Base-by-base conservation (phyloP, 805 yeast genomes). In the Metschnikowia arizonensis region DNA sequence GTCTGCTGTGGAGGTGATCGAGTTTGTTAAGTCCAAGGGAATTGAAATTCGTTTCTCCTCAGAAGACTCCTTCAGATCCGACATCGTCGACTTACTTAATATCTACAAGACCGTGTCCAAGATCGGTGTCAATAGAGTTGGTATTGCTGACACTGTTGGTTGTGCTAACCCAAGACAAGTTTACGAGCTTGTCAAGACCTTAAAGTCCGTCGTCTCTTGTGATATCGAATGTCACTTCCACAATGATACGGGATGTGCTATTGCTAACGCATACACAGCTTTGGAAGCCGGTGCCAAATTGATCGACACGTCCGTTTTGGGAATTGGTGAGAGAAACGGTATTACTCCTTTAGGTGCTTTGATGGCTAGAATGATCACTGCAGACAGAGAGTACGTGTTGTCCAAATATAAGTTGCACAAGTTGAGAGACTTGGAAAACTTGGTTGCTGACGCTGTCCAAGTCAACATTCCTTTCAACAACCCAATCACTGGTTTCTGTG, bases 121-220 rank as follows among this genome's bases (percentile, higher is more conserved):
- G 61, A 76, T 78, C 43, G 83, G 83, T 45, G 83, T 78, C 29
- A 73, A 78, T 63, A 71, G 83, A 68, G 79, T 78, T 42, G 83
- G 83, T 63, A 77, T 78, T 61, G 82, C 83, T 41, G 83, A 78
- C 63, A 78, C 83, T 37, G 81, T 78, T 47, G 83, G 83, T 46
- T 77, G 83, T 60, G 83, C 82, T 44, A 77, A 78, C 63, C 81
- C 82, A 52, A 73, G 82, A 69, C 83, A 78, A 60, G 82, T 78
- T 34, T 78, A 76, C 57, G 82, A 78, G 60, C 70, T 78, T 58
- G 79, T 78, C 50, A 74, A 76, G 64, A 77, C 82, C 15, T 69
- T 78, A 57, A 77, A 73, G 60, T 72, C 79, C 0, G 81, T 78
- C 19, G 81, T 78, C 37, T 66, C 71, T 9, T 78, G 83, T 68